Conservation (phyloP, 305 asterid genomes). For the Fraxinus paxiana region DNA sequence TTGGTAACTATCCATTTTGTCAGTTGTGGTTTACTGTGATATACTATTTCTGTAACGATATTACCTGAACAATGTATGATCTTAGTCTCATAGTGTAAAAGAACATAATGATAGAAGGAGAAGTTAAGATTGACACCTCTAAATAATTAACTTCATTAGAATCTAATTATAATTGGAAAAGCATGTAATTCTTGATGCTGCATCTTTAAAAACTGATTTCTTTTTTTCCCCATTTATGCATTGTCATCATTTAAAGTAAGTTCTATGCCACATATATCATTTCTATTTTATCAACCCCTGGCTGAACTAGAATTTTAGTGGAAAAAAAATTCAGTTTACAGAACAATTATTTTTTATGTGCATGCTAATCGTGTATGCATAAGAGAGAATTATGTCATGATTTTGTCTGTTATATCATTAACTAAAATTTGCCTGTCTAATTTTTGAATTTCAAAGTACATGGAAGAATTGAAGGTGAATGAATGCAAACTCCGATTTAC, state of each 20-base stretch:
- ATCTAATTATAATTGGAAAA: conserved; percentile 16
- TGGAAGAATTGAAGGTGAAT: background rate
- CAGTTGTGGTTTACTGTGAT: conserved; percentile 8
- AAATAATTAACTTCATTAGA: background rate
- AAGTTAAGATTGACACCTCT: background rate
- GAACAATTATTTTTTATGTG: background rate
- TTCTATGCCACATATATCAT: background rate
- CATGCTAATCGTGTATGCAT: background rate
- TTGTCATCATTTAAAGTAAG: conserved; percentile 1
- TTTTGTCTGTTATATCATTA: background rate
- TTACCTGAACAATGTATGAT: background rate
- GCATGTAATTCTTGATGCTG: background rate
- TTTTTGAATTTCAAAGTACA: background rate
- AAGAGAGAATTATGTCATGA: background rate
- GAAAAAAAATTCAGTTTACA: background rate
- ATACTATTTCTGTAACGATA: background rate
- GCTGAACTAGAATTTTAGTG: background rate
- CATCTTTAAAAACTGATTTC: background rate
- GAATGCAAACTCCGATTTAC: background rate
- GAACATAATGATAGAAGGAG: conserved; percentile 14
- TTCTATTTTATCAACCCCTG: background rate
- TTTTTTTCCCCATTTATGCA: background rate
- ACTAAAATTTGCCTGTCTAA: background rate
- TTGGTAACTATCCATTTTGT: conserved; percentile 35
- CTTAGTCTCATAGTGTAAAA: background rate